A percentile compares a stretch with the other conserved stretches of the same genome.
phyloP scores from a whole-genome alignment of 148 eudicot genomes.

The Silene conica region DNA sequence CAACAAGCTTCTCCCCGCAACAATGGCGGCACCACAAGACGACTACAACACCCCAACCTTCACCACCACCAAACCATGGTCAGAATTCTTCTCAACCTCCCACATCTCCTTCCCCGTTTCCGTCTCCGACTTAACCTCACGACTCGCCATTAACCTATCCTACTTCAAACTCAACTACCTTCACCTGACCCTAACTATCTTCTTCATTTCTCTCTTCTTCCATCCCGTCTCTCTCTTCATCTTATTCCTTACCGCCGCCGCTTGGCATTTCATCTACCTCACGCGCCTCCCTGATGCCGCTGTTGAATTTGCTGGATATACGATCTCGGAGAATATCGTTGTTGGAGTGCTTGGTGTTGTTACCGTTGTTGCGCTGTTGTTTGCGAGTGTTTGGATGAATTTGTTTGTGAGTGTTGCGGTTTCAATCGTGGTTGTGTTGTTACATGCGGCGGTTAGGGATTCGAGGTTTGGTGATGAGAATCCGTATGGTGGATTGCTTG shows the following conservation, averaged over 20 bases:
- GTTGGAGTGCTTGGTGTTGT: background rate
- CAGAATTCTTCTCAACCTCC: slow-evolving; percentile 11
- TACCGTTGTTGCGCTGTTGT: slow-evolving; percentile 18
- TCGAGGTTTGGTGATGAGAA: slow-evolving; percentile 41
- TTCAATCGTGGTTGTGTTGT: background rate
- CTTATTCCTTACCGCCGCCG: slow-evolving; percentile 14
- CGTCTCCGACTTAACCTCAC: slow-evolving; percentile 15
- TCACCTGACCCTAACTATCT: slow-evolving; percentile 14
- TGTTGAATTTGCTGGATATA: slow-evolving; percentile 15
- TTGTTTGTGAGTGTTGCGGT: slow-evolving; percentile 1
- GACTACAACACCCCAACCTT: slow-evolving; percentile 9
- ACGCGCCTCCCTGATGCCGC: slow-evolving; percentile 6
- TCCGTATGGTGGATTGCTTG: slow-evolving; percentile 51
- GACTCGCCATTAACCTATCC: slow-evolving; percentile 1
- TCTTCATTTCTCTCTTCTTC: slow-evolving; percentile 17
- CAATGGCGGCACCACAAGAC: background rate
- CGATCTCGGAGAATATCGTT: slow-evolving; percentile 1
- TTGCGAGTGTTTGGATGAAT: slow-evolving; percentile 18
- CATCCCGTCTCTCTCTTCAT: slow-evolving; percentile 25
- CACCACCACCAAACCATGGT: slow-evolving; percentile 16
- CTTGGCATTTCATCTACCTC: slow-evolving; percentile 22
- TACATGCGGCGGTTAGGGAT: slow-evolving; percentile 38
- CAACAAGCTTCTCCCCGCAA: no score
- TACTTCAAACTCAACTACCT: slow-evolving; percentile 22
- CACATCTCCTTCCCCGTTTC: slow-evolving; percentile 19